Base-by-base conservation (phyloP, 805 yeast species). In the Candida insectorum region DNA sequence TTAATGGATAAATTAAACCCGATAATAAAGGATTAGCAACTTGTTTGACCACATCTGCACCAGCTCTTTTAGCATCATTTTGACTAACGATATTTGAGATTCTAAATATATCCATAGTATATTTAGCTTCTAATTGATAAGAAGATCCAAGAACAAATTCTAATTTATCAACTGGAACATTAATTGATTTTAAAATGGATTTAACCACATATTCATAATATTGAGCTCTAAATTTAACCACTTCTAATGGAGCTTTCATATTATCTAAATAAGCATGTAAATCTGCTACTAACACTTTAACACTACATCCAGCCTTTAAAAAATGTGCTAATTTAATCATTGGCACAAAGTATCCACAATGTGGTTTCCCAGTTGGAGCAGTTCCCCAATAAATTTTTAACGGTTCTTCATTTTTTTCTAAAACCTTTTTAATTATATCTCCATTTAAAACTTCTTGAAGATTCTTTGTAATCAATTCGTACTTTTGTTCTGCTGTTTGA, bases 41-140 rank as follows among this genome's bases (percentile, higher is more conserved):
- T 68, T 93, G 98, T 59, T 93, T 93, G 43, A 93, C 99, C 36
- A 93, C 99, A 62, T 93, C 99, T 8, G 99, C 97, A 59, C 99
- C 99, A 2, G 99, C 99, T 61, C 98, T 80, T 68, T 86, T 86
- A 40, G 97, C 96, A 57, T 89, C 97, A 57, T 91, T 89, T 65
- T 86, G 96, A 16, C 95, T 80, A 18, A 87, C 96, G 28, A 68
- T 58, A 59, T 91, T 93, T 29, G 94, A 74, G 54, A 93, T 60
- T 60, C 79, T 80, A 77, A 89, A 93, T 26, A 93, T 63, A 54
- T 93, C 99, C 79, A 93, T 57, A 6, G 95, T 84, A 67, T 85
- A 93, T 23, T 84, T 79, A 6, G 80, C 71, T 16, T 73, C 60
- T 36, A 81, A 67, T 65, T 93, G 97, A 70, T 88, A 93, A n/a